Percentiles rank a stretch among this genome's conserved stretches.
phyloP scores from a whole-genome alignment of 2,329 filamentous ascomycete species.

The Cercospora sojina region DNA sequence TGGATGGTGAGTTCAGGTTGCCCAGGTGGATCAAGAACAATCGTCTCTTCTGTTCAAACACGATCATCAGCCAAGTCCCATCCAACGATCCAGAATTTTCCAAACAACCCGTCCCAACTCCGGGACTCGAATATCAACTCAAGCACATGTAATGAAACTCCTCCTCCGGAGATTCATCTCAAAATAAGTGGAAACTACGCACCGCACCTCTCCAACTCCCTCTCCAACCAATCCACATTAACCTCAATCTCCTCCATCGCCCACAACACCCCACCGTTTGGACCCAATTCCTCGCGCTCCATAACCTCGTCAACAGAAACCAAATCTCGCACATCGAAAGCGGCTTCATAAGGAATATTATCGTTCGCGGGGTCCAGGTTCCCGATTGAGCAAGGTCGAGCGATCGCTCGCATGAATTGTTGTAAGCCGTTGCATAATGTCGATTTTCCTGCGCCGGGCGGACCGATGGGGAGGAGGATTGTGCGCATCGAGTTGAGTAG shows the following conservation, averaged over 20 bases:
- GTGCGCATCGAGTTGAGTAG: conserved; percentile 25
- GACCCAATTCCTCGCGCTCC: conserved; percentile 83
- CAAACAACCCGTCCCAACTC: neutral
- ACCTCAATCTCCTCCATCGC: conserved; percentile 92
- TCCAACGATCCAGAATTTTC: neutral
- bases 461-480: conserved; percentile 55
- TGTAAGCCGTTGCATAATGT: conserved; percentile 99
- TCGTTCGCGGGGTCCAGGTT: conserved; percentile 98
- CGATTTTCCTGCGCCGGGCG: conserved; percentile 91
- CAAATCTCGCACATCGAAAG: conserved; percentile 84
- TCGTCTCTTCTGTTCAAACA: conserved; percentile 67
- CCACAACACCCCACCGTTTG: conserved; percentile 89
- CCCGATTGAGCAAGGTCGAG: conserved; percentile 88
- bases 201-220: conserved; percentile 65
- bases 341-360: conserved; percentile 80
- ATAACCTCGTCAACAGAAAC: conserved; percentile 94
- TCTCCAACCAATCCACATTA: conserved; percentile 88
- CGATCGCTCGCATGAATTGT: conserved; percentile 95
- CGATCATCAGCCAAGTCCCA: neutral
- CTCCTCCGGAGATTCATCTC: neutral
- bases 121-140: neutral
- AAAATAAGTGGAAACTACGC: neutral
- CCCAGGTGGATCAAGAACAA: conserved; percentile 93
- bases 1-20: conserved; percentile 98
- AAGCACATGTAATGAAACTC: neutral